Conservation (phyloP, 768 basidiomycete species). For the Pleurotus ostreatus region DNA sequence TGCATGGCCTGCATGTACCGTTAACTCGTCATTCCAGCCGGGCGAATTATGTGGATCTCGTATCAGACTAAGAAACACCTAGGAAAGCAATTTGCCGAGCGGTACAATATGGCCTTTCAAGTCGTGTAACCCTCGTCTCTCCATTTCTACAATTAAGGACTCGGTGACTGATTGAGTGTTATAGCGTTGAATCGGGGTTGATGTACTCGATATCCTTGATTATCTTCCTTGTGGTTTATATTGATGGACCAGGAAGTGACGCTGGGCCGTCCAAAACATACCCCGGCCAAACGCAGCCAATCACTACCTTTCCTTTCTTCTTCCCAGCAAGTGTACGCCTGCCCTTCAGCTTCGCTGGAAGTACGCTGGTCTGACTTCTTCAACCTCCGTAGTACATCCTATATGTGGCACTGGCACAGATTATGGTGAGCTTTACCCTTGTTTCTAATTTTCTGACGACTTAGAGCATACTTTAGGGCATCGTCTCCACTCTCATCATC, state of each 20-base stretch:
- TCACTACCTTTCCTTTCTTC: not conserved
- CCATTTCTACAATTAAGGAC: not conserved
- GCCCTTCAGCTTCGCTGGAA: constrained; percentile 8
- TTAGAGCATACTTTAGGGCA: constrained; percentile 18
- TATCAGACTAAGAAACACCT: not conserved
- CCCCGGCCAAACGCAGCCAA: not conserved
- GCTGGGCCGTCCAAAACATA: not conserved
- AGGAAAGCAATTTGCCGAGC: constrained; percentile 1
- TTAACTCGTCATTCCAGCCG: not conserved
- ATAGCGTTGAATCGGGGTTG: constrained; percentile 2
- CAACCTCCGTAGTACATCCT: constrained; percentile 11
- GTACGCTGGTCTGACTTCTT: constrained; percentile 8
- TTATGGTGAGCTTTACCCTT: not conserved
- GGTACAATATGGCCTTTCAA: not conserved
- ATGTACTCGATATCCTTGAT: constrained; percentile 2
- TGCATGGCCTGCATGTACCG: not conserved
- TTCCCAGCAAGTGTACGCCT: not conserved
- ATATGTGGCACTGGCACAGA: constrained; percentile 8
- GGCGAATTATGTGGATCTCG: constrained; percentile 2
- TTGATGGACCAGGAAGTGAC: not conserved
- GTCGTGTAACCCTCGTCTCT: not conserved
- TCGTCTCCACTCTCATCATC: constrained; percentile 30
- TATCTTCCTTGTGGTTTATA: not conserved
- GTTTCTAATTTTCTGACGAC: not conserved
- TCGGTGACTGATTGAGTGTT: not conserved